These are phyloP conservation scores for Tanacetum coccineum DNA, from an alignment of 129 eudicot species.

Conservation along the genomic window DNA sequence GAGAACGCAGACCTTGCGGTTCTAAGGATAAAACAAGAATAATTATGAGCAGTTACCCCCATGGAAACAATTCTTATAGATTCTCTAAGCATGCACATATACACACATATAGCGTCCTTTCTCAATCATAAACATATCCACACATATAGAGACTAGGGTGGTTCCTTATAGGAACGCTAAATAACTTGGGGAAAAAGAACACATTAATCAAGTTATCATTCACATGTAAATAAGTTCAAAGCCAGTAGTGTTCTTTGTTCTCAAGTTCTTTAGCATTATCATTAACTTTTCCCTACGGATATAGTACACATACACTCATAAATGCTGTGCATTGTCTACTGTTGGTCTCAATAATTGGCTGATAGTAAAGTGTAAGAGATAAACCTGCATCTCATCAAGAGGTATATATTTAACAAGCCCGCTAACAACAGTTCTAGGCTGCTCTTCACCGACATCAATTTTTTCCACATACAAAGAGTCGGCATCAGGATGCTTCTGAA, in stretches of 20 bases:
- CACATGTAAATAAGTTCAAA: no score
- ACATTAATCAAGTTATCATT: no score
- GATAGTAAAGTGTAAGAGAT: neutral
- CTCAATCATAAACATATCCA: no score
- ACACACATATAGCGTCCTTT: no score
- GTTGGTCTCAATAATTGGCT: neutral
- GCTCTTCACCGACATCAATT: conserved; percentile 91
- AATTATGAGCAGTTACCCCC: neutral
- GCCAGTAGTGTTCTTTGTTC: no score
- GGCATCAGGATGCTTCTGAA: conserved; percentile 94
- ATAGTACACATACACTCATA: neutral
- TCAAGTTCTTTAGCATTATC: no score
- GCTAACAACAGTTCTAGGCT: conserved; percentile 91
- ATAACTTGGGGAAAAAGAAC: no score
- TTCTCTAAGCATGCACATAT: neutral
- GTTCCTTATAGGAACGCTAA: no score
- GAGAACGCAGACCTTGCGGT: conserved; percentile 92
- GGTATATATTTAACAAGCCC: conserved; percentile 91
- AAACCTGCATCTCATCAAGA: conserved; percentile 87
- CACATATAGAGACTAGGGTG: no score
- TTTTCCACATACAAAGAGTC: conserved; percentile 92
- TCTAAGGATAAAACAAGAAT: conserved; percentile 32
- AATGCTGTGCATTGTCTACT: neutral
- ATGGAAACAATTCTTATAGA: neutral
- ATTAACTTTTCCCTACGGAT: no score